Evolutionary conservation across 2,329 filamentous ascomycete species (phyloP).

Genomic region (Emmonsiellopsis sp.): DNA sequence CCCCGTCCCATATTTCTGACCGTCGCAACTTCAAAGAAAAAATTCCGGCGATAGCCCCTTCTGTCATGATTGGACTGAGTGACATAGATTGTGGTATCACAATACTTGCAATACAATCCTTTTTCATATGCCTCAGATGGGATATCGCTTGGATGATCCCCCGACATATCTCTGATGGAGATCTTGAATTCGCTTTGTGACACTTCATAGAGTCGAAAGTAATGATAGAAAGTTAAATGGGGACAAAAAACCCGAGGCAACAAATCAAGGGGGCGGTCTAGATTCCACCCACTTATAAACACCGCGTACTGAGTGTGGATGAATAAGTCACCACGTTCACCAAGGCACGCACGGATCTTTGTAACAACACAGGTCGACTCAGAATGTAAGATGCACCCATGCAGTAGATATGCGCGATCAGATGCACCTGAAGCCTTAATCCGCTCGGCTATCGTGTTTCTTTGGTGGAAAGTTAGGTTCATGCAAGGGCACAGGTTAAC

Average conservation of each 20-base stretch:
- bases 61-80: background rate
- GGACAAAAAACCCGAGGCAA: background rate
- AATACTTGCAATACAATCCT: background rate
- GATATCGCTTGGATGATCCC: background rate
- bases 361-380: background rate
- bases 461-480: background rate
- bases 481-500: background rate
- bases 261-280: background rate
- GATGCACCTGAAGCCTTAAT: background rate
- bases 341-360: background rate
- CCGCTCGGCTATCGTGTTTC: background rate
- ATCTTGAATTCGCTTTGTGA: background rate
- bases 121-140: background rate
- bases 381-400: background rate
- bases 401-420: background rate
- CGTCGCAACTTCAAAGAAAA: background rate
- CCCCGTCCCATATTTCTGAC: background rate
- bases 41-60: background rate
- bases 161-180: background rate
- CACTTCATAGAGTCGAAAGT: background rate
- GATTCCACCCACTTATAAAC: background rate
- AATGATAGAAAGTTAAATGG: background rate
- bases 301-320: background rate
- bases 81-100: slow-evolving; percentile 1
- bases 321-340: background rate